Conservation (phyloP, 1,139 yeast genomes). For the Taphrina confusa region DNA sequence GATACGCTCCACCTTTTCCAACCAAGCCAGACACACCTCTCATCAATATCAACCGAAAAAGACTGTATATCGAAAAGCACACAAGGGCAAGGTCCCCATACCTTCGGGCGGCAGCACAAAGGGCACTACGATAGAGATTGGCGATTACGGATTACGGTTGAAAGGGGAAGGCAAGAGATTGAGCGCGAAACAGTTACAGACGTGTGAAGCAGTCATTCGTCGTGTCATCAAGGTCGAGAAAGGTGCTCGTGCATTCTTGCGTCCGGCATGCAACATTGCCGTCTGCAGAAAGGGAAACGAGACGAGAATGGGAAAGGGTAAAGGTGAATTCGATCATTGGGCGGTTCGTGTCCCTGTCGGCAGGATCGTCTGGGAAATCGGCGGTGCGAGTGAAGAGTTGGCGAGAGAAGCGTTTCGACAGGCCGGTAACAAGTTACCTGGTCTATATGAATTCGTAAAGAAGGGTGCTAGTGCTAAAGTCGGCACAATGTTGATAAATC, state of each 20-base stretch:
- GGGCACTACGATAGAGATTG: conserved; percentile 79
- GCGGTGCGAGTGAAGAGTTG: conserved; percentile 78
- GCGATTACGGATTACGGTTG: conserved; percentile 81
- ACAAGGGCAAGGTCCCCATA: conserved; percentile 92
- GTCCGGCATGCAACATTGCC: conserved; percentile 81
- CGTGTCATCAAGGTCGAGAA: conserved; percentile 59
- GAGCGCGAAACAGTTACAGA: conserved; percentile 85
- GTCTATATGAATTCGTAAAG: conserved; percentile 81
- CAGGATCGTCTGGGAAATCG: conserved; percentile 83
- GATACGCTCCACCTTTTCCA: conserved; percentile 25
- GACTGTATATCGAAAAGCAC: conserved; percentile 72
- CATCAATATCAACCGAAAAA: conserved; percentile 58
- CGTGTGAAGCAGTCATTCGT: conserved; percentile 84
- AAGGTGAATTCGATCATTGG: conserved; percentile 97
- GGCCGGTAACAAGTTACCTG: conserved; percentile 91
- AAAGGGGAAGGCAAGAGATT: conserved; percentile 83
- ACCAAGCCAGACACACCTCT: conserved; percentile 23
- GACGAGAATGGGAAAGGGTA: conserved; percentile 99
- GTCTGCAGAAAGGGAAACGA: conserved; percentile 97
- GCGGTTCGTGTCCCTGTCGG: conserved; percentile 96
- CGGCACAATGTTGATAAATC: conserved; percentile 48
- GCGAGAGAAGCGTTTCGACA: conserved; percentile 91
- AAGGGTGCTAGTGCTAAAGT: conserved; percentile 68
- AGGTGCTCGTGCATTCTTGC: conserved; percentile 70
- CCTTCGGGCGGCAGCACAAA: conserved; percentile 92